Evolutionary conservation across 371 early-diverging fungal species (phyloP), one percentile per base, ranked within the genome.

Genomic region (Sporodiniella umbellata): DNA sequence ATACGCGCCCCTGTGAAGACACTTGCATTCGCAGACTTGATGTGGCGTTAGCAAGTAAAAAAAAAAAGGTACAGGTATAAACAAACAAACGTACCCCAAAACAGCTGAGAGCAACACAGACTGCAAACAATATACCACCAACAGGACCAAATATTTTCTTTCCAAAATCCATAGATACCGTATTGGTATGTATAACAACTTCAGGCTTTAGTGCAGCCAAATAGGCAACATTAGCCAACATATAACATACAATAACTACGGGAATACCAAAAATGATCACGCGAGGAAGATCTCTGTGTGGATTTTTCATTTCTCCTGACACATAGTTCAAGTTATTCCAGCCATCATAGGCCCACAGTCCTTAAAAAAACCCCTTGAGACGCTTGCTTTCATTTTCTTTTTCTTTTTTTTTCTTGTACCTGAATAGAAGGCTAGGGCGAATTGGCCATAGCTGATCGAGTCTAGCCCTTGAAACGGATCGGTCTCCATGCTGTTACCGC

Each of bases 341-440:
- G 3, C 95, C 95, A 58, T 92, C 94, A 60, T 92, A 95, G 0
- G 95, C 93, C 92, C 94, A 96, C n/a, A 96, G 72, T 23, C 85
- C 83, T 70, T 62, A 49, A 68, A 23, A 30, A 0, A 37, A 23
- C 17, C 10, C 26, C 4, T 17, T 43, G 17, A 0, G n/a, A 39
- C 15, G 8, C n/a, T 24, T 10, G 10, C 11, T 30, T n/a, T 4
- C 19, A 14, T 38, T 31, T 46, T 43, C 39, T 43, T 14, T 45
- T 31, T 26, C 15, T 25, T 26, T 33, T 18, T 30, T 19, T 0
- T 37, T 70, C 67, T 28, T 23, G 56, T 59, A 73, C 79, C 86
- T 11, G 84, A 83, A 66, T 88, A 89, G 18, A 90, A 71, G 11
- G 93, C 95, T 39, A 88, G 45, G 4, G 93, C 84, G 62, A 87